These are phyloP conservation scores for Tetradesmus obliquus DNA, from an alignment of 139 green algal genomes.

Conservation along the genomic window DNA sequence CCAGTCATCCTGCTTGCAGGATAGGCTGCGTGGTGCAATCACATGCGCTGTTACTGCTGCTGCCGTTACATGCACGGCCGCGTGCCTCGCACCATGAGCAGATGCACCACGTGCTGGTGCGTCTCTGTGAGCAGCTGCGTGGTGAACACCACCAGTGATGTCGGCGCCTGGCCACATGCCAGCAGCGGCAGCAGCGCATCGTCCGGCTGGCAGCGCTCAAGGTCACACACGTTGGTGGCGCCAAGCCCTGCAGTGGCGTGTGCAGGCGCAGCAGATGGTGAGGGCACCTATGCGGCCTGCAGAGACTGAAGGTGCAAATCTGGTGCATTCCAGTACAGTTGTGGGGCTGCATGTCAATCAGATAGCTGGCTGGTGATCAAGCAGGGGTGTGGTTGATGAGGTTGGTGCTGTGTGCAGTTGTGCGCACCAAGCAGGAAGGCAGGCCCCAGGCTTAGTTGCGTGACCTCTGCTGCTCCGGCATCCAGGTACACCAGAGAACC, in stretches of 20 bases:
- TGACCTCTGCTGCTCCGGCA: constrained; percentile 58
- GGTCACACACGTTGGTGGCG: constrained; percentile 57
- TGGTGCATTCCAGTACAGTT: neutral
- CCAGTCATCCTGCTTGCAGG: too few species aligned
- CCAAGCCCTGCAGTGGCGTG: constrained; percentile 52
- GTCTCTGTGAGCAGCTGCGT: constrained; percentile 60
- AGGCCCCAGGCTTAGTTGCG: constrained; percentile 51
- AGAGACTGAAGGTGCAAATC: neutral
- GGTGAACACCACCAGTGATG: constrained; percentile 47
- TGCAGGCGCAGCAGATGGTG: neutral
- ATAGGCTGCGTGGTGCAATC: too few species aligned
- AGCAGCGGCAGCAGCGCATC: constrained; percentile 57
- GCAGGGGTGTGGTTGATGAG: neutral
- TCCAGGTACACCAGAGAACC: constrained; percentile 60
- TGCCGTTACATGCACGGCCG: constrained; percentile 16
- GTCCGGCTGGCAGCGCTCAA: constrained; percentile 45
- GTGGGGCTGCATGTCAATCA: neutral
- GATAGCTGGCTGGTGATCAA: neutral
- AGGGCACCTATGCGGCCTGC: neutral
- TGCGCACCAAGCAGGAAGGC: constrained; percentile 57
- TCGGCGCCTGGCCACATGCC: neutral
- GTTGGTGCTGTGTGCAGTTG: neutral
- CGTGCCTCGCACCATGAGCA: constrained; percentile 46
- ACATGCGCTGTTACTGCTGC: constrained; percentile 34
- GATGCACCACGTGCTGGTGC: constrained; percentile 48